These are phyloP conservation scores for Populus hybrid DNA, from an alignment of 441 rosid species.

Conservation along the genomic window DNA sequence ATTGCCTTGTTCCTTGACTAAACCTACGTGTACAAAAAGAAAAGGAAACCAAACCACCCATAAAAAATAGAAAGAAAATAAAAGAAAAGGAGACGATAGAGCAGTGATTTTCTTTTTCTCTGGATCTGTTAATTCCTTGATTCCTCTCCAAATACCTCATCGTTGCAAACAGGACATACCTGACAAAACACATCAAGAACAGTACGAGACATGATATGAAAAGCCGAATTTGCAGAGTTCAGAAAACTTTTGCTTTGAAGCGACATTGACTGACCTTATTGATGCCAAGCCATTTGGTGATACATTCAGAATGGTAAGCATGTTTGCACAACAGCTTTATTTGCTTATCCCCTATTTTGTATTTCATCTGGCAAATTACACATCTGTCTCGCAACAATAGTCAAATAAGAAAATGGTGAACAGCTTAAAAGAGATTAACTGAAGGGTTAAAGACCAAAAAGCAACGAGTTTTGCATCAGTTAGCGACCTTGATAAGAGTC, in stretches of 20 bases:
- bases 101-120: no score
- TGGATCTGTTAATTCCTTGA: no score
- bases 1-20: no score
- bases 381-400: constrained; percentile 38
- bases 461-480: neutral
- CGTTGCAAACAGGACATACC: no score
- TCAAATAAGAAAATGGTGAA: neutral
- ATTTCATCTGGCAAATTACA: constrained; percentile 74
- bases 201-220: no score
- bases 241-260: neutral
- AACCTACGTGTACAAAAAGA: no score
- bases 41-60: no score
- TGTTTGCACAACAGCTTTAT: constrained; percentile 62
- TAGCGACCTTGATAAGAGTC: neutral
- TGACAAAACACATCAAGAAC: no score
- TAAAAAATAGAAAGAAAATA: no score
- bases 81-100: no score
- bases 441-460: neutral
- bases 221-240: neutral
- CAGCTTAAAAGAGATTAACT: neutral
- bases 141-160: no score
- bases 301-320: constrained; percentile 39
- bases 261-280: constrained; percentile 43
- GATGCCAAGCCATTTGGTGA: constrained; percentile 52
- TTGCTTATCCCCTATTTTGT: constrained; percentile 55